Evolutionary conservation across 768 basidiomycete species (phyloP).

Genomic region (Suillus luteus): DNA sequence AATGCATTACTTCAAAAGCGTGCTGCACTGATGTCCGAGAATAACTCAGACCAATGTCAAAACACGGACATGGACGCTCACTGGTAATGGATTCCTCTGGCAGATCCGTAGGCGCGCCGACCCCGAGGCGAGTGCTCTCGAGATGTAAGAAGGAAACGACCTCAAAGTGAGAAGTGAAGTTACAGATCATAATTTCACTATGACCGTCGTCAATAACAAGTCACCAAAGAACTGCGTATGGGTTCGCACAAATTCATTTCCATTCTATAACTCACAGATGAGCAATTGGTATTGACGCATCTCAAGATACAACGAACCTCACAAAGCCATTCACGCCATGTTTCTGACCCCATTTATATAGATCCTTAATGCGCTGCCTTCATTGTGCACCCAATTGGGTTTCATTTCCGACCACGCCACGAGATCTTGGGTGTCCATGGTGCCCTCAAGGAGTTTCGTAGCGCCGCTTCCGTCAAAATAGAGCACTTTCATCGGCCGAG

Average conservation of each 20-base stretch:
- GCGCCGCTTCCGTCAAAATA: conserved; percentile 37
- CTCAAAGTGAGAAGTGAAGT: conserved; percentile 43
- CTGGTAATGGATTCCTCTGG: background rate
- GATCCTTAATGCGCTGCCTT: conserved; percentile 28
- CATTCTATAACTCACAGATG: conserved; percentile 36
- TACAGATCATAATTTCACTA: conserved; percentile 52
- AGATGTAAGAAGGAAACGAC: conserved; percentile 42
- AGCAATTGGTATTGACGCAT: background rate
- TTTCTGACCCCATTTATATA: conserved; percentile 37
- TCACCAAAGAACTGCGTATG: background rate
- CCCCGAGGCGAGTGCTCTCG: background rate
- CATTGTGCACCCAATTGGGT: conserved; percentile 22
- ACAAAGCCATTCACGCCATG: conserved; percentile 38
- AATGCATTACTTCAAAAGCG: conserved; percentile 17
- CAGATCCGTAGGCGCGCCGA: background rate
- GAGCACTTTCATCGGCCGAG: conserved; percentile 30
- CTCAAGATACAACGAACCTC: conserved; percentile 17
- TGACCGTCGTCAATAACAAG: background rate
- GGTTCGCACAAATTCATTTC: conserved; percentile 49
- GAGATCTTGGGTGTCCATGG: conserved; percentile 40
- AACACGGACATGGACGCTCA: conserved; percentile 7
- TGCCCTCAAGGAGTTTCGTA: conserved; percentile 30
- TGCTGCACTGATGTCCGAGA: background rate
- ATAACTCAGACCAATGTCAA: background rate
- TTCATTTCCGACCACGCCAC: conserved; percentile 32